A percentile compares a stretch with the other conserved stretches of the same genome.
Conservation (phyloP, 192 early-diverging fungal genomes). For the Chytriomyces sp. region DNA sequence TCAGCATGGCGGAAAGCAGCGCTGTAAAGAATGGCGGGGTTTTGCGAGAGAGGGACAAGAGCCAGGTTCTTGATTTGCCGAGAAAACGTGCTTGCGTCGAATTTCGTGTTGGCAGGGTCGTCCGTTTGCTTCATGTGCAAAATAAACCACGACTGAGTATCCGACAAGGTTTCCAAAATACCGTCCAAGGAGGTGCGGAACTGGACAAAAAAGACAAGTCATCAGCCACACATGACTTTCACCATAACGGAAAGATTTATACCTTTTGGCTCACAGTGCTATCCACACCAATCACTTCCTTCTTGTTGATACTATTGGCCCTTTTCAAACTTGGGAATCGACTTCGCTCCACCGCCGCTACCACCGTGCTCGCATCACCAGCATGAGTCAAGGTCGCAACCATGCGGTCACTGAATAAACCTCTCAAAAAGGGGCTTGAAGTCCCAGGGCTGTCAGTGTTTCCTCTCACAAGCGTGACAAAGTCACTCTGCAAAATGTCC, state of each 20-base stretch:
- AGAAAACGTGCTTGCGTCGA: constrained; percentile 73
- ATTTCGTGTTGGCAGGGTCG: constrained; percentile 53
- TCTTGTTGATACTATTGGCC: constrained; percentile 35
- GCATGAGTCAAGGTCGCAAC: constrained; percentile 52
- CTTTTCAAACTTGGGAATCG: constrained; percentile 51
- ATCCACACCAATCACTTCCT: constrained; percentile 35
- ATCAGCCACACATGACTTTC: constrained; percentile 22
- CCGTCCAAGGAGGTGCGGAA: constrained; percentile 68
- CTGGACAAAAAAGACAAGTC: constrained; percentile 5
- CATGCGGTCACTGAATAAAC: constrained; percentile 51
- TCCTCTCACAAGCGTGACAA: constrained; percentile 79
- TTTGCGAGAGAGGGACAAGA: constrained; percentile 68
- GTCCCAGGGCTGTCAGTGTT: constrained; percentile 55
- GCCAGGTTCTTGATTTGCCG: constrained; percentile 75
- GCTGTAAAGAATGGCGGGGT: constrained; percentile 74
- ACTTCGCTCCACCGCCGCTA: constrained; percentile 41
- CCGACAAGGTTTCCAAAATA: constrained; percentile 72
- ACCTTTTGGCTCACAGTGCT: constrained; percentile 51
- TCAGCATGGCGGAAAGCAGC: constrained; percentile 76
- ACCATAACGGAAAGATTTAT: neutral
- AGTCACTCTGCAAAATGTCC: constrained; percentile 76
- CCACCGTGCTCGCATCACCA: constrained; percentile 42
- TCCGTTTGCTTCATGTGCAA: constrained; percentile 70
- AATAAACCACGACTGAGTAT: constrained; percentile 84
- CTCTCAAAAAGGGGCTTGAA: constrained; percentile 49